Conservation (phyloP, 2,329 filamentous ascomycete species). For the Parastagonospora nodorum region DNA sequence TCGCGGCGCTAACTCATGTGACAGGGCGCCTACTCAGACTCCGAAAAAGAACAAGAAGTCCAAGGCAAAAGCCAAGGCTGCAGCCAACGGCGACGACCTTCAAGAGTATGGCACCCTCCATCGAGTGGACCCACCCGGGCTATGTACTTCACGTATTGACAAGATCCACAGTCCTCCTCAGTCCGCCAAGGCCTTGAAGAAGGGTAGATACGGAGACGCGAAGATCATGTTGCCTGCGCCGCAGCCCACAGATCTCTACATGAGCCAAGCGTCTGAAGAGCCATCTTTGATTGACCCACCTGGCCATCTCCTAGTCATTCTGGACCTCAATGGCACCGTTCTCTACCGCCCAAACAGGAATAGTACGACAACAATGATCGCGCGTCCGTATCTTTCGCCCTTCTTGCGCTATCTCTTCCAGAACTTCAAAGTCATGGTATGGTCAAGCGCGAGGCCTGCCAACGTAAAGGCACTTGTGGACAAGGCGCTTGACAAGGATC, state of each 20-base stretch:
- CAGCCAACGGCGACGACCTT: slow-evolving; percentile 13
- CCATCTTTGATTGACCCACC: slow-evolving; percentile 48
- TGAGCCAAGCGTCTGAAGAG: slow-evolving; percentile 56
- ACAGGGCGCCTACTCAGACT: slow-evolving; percentile 23
- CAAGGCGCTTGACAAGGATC: slow-evolving; percentile 63
- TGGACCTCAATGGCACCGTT: slow-evolving; percentile 93
- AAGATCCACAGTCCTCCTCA: slow-evolving; percentile 20
- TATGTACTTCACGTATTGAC: slow-evolving; percentile 23
- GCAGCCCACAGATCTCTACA: slow-evolving; percentile 64
- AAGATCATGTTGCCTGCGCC: slow-evolving; percentile 58
- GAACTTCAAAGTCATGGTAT: slow-evolving; percentile 81
- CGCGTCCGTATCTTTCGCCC: slow-evolving; percentile 67
- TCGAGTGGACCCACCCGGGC: slow-evolving; percentile 3
- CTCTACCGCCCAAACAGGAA: slow-evolving; percentile 68
- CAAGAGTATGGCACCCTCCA: slow-evolving; percentile 26
- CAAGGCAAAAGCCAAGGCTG: slow-evolving; percentile 9
- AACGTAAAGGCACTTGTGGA: slow-evolving; percentile 74
- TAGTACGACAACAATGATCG: slow-evolving; percentile 59
- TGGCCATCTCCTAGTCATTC: slow-evolving; percentile 75
- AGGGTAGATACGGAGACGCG: slow-evolving; percentile 21
- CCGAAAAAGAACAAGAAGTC: slow-evolving; percentile 15
- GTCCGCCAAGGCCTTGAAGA: slow-evolving; percentile 11
- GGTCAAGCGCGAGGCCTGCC: slow-evolving; percentile 79
- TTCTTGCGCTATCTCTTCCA: slow-evolving; percentile 78
- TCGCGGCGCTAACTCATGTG: slow-evolving; percentile 15